These are phyloP conservation scores for Linnemannia exigua DNA, from an alignment of 192 early-diverging fungal genomes.

Conservation along the genomic window DNA sequence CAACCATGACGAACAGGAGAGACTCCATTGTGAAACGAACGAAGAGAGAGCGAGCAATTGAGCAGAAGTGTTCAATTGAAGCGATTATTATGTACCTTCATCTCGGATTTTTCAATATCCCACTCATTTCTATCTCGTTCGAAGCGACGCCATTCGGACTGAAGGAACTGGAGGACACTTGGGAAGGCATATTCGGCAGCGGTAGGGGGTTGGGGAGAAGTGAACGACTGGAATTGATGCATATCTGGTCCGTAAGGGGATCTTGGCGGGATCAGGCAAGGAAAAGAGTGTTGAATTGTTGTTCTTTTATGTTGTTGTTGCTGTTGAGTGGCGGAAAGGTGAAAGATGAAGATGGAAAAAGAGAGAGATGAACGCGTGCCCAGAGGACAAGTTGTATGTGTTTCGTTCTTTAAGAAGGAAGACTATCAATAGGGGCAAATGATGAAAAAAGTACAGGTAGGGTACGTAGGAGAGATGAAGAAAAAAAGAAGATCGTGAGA, in stretches of 20 bases:
- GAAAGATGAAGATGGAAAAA: background rate
- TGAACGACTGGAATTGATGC: constrained; percentile 40
- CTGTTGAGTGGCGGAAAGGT: background rate
- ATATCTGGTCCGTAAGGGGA: constrained; percentile 5
- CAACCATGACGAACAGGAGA: constrained; percentile 2
- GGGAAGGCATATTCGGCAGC: constrained; percentile 72
- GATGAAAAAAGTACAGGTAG: background rate
- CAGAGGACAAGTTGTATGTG: background rate
- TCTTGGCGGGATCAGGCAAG: background rate
- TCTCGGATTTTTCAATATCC: constrained; percentile 84
- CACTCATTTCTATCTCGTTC: constrained; percentile 91
- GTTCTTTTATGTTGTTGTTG: background rate
- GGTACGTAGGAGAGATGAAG: constrained; percentile 8
- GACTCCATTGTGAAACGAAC: constrained; percentile 3
- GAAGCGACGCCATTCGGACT: constrained; percentile 85
- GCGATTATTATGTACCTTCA: constrained; percentile 68
- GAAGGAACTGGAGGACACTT: constrained; percentile 85
- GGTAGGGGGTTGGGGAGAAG: constrained; percentile 34
- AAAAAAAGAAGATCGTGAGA: constrained; percentile 9
- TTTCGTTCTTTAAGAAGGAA: background rate
- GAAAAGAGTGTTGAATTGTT: too few species aligned
- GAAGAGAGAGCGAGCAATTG: background rate
- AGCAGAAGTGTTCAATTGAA: background rate
- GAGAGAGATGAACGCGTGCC: background rate
- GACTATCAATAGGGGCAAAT: background rate